Percentiles rank a stretch among this genome's conserved stretches.
Evolutionary conservation across 192 early-diverging fungal genomes (phyloP).

Genomic region (Mortierella alpina): DNA sequence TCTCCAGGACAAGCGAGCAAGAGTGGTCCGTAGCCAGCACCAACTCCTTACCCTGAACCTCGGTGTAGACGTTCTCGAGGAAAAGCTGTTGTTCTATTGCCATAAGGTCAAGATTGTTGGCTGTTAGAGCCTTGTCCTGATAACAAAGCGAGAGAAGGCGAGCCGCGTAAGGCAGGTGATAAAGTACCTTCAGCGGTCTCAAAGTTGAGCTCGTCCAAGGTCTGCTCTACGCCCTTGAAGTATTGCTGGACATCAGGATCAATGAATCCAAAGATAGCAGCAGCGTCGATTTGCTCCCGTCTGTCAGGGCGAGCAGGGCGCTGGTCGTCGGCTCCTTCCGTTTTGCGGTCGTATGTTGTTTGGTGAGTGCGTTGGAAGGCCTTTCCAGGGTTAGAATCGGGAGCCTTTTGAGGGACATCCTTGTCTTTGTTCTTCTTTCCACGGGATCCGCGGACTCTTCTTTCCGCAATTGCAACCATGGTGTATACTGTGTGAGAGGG

Average conservation of each 20-base stretch:
- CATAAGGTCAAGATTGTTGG: background rate
- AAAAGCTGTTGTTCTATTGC: constrained; percentile 71
- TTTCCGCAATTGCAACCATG: constrained; percentile 46
- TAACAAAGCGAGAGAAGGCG: background rate
- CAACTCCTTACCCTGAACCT: constrained; percentile 80
- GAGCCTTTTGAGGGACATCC: constrained; percentile 5
- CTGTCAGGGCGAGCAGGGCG: constrained; percentile 35
- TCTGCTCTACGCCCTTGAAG: constrained; percentile 69
- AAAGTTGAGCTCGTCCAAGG: constrained; percentile 68
- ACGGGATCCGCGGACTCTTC: constrained; percentile 51
- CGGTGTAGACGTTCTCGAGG: constrained; percentile 79
- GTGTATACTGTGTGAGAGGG: background rate
- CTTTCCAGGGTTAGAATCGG: constrained; percentile 36
- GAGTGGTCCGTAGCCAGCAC: constrained; percentile 80
- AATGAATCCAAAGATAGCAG: constrained; percentile 62
- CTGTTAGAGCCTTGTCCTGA: background rate
- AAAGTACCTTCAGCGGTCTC: constrained; percentile 66
- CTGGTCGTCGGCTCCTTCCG: constrained; percentile 26
- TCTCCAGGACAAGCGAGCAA: constrained; percentile 83
- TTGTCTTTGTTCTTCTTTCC: constrained; percentile 51
- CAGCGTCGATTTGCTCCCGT: constrained; percentile 34
- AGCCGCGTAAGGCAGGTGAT: background rate
- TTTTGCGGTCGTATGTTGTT: constrained; percentile 41
- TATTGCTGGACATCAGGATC: constrained; percentile 67
- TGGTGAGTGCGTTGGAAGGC: constrained; percentile 42